Base-by-base conservation (phyloP, 2,329 filamentous ascomycete species). In the Pseudovirgaria hyperparasitica region DNA sequence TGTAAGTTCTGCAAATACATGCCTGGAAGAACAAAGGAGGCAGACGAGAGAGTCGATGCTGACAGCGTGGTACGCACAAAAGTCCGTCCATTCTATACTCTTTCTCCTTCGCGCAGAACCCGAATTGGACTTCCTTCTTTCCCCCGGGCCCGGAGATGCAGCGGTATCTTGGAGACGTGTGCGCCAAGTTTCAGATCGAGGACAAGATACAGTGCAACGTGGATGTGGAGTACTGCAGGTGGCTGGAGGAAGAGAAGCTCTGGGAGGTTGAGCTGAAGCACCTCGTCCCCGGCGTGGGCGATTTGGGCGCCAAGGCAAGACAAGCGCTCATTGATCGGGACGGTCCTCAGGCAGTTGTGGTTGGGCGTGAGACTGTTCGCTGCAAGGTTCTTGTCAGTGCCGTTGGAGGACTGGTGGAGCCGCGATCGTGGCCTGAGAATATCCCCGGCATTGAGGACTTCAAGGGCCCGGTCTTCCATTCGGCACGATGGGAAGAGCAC, bases 151-250 rank as follows among this genome's bases (percentile, higher is more conserved):
- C 41, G 8, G 66, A 71, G 36, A 62, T 70, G 18, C 53, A 62
- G 9, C 50, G 55, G 22, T 72, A 72, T 39, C 52, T 68, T 15
- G 54, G 65, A 20, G 55, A 60, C 27, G 64, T 70, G n/a, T 68
- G 64, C 42, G 55, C 60, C 27, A 52, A 60, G 25, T 69, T 61
- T 40, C 38, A 60, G 21, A 60, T 71, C 19, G 55, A 63, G 9
- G 66, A 71, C 41, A 72, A 72, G 37, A 65, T 73, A 23, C 62
- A 71, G 33, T 51, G 67, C 29, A 67, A 72, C 34, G 71, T 67
- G 2, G 65, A 72, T 23, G 62, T 72, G n/a, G 57, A 55, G 30
- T 48, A 58, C 26, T 54, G 64, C 26, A 51, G 44, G 27, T 72
- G 67, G 66, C 45, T 70, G 4, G 62, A 68, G 25, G 50, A 60